Conservation (phyloP, 352 stramenopile genomes). For the Phytophthora nicotianae region DNA sequence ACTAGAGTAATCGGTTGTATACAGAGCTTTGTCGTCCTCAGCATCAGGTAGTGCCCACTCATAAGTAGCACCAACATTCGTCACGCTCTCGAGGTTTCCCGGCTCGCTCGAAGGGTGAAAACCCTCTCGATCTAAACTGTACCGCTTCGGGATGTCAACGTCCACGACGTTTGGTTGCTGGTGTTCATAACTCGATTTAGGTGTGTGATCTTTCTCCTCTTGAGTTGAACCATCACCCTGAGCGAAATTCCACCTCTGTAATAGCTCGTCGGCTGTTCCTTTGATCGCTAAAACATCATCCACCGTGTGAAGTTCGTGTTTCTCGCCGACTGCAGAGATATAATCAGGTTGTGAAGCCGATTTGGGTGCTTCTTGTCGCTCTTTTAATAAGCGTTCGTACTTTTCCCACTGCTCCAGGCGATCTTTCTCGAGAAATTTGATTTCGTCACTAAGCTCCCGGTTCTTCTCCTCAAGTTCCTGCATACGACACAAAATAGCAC, state of each 20-base stretch:
- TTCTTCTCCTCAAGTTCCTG: slow-evolving; percentile 85
- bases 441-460: slow-evolving; percentile 67
- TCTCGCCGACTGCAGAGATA: slow-evolving; percentile 13
- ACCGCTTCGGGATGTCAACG: slow-evolving; percentile 40
- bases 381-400: slow-evolving; percentile 59
- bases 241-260: slow-evolving; percentile 40
- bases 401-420: slow-evolving; percentile 79
- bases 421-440: slow-evolving; percentile 82
- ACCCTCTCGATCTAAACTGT: slow-evolving; percentile 35
- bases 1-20: slow-evolving; percentile 4
- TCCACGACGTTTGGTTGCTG: slow-evolving; percentile 25
- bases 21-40: slow-evolving; percentile 9
- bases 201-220: slow-evolving; percentile 1
- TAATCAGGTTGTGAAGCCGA: slow-evolving; percentile 3
- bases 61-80: slow-evolving; percentile 4
- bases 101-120: slow-evolving; percentile 14
- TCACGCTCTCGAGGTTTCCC: background rate
- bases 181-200: background rate
- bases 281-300: slow-evolving; percentile 51
- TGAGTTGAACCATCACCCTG: slow-evolving; percentile 3
- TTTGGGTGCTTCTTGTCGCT: slow-evolving; percentile 36
- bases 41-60: slow-evolving; percentile 29
- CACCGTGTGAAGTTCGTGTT: slow-evolving; percentile 33
- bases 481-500: slow-evolving; percentile 4
- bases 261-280: slow-evolving; percentile 42